These are phyloP conservation scores for Diversispora epigaea DNA, from an alignment of 192 early-diverging fungal species.

Conservation along the genomic window DNA sequence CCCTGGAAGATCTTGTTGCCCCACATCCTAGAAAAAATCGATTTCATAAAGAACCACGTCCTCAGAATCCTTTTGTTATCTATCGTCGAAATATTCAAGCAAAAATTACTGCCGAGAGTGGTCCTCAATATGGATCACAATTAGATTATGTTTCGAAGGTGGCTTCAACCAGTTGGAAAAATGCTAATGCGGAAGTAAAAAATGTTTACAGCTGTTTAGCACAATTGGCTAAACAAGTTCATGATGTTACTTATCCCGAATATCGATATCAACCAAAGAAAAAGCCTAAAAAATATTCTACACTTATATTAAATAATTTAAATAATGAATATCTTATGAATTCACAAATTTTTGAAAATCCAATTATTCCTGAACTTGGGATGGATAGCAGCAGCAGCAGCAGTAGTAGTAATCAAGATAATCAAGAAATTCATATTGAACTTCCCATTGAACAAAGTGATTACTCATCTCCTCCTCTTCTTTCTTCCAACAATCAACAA, in stretches of 20 bases:
- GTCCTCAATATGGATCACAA: background rate
- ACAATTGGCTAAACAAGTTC: constrained; percentile 14
- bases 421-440: no score
- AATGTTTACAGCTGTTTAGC: constrained; percentile 9
- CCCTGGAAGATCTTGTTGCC: background rate
- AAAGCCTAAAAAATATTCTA: background rate
- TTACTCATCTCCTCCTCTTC: no score
- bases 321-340: background rate
- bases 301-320: background rate
- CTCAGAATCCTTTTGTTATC: constrained; percentile 16
- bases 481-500: no score
- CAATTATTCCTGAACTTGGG: background rate
- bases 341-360: background rate
- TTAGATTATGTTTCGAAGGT: constrained; percentile 12
- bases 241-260: constrained; percentile 5
- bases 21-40: constrained; percentile 6
- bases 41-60: constrained; percentile 2
- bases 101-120: background rate
- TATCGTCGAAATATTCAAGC: constrained; percentile 11
- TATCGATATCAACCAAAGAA: constrained; percentile 24
- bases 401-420: no score
- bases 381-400: no score
- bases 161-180: constrained; percentile 1
- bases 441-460: no score
- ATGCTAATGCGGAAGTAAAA: background rate